Base-by-base conservation (phyloP, 352 stramenopile genomes). In the Globisporangium paddicum region DNA sequence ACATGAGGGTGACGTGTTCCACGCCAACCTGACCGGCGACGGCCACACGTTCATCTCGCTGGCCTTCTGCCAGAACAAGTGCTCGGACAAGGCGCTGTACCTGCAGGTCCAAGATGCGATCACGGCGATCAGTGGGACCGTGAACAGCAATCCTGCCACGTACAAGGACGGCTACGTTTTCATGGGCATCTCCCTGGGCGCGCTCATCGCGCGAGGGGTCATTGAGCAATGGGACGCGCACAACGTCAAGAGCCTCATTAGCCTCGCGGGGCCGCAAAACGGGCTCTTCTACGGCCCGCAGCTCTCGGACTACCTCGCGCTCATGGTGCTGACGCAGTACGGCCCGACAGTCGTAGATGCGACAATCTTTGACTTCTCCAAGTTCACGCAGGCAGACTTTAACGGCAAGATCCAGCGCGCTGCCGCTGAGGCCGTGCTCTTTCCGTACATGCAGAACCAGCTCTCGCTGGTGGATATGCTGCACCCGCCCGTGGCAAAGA, bases 221-320 rank as follows among this genome's bases (percentile, higher is more conserved):
- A 42, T 75, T 26, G 70, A 77, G 50, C 46, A 71, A 18, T 68
- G 63, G 67, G 58, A 75, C 46, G 53, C 64, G 19, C 67, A 77
- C 63, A 67, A 72, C 5, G 60, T 58, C 26, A 55, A 71, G 26
- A 57, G 49, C 1, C 49, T 68, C 25, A 54, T 75, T 23, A 68
- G 56, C 26, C 47, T 77, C 1, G 70, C 70, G 0, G 67, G 63
- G 1, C 46, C 53, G 3, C 60, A 73, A 28, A 71, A 70, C 57
- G 70, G 67, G 14, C 62, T 68, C 44, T 77, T 77, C 35, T 73
- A 75, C 52, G 68, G 67, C 4, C 67, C 70, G 0, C 65, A 77
- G 34, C 10, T 13, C 1, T 40, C 25, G 10, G 69, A 77, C 57
- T 38, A 19, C 7, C 25, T 58, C 18, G 58, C 63, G 10, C 38